Conservation (phyloP, 768 basidiomycete genomes). For the Lactifluus pinguis region DNA sequence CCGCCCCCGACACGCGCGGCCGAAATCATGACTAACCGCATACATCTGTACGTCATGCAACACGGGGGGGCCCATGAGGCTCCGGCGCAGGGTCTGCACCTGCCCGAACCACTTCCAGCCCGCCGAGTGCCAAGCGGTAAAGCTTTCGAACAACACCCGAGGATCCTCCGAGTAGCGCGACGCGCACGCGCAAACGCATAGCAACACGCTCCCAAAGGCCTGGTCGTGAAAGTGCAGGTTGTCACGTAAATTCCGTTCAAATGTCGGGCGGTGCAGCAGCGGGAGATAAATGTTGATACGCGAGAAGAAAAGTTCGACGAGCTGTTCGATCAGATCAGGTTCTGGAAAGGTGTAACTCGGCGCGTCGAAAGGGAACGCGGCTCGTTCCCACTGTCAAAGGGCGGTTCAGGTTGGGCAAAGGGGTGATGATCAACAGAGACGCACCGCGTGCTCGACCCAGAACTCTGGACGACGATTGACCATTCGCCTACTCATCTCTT, state of each 20-base stretch:
- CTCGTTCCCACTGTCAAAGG: slow-evolving; percentile 11
- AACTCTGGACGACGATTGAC: slow-evolving; percentile 36
- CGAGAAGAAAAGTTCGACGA: slow-evolving; percentile 44
- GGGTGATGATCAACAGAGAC: slow-evolving; percentile 16
- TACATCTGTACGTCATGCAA: slow-evolving; percentile 67
- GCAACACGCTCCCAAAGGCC: slow-evolving; percentile 37
- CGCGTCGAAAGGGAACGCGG: neutral
- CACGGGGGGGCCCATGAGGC: slow-evolving; percentile 45
- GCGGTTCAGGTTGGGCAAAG: neutral
- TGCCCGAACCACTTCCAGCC: slow-evolving; percentile 47
- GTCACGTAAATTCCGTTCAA: slow-evolving; percentile 31
- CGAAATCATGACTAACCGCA: slow-evolving; percentile 34
- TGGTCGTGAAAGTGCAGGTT: slow-evolving; percentile 33
- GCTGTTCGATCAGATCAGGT: slow-evolving; percentile 29
- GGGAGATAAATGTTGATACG: slow-evolving; percentile 35
- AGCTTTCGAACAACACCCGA: slow-evolving; percentile 30
- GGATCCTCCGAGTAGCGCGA: slow-evolving; percentile 45
- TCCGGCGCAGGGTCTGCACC: slow-evolving; percentile 52
- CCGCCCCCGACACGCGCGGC: slow-evolving; percentile 21
- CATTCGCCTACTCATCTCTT: slow-evolving; percentile 12
- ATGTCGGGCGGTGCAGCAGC: slow-evolving; percentile 40
- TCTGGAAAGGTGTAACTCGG: slow-evolving; percentile 25
- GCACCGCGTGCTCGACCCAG: slow-evolving; percentile 40
- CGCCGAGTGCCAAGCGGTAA: slow-evolving; percentile 26
- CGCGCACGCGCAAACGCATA: slow-evolving; percentile 44